Evolutionary conservation across 805 yeast species (phyloP).

Genomic region (Yamadazyma ubonensis): DNA sequence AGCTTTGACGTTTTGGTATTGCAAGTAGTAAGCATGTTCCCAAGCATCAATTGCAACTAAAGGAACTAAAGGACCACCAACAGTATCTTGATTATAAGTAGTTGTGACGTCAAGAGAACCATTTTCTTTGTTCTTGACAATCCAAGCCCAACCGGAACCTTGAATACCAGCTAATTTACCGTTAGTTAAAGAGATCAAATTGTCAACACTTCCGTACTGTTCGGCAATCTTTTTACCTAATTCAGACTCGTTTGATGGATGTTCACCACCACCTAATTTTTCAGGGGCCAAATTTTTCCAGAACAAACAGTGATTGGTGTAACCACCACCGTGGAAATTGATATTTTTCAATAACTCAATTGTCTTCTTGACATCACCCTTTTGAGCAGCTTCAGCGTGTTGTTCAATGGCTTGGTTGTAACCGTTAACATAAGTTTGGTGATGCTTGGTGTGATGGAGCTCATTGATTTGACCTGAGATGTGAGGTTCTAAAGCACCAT

Average conservation of each 20-base stretch:
- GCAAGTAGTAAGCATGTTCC: conserved; percentile 56
- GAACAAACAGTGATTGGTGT: conserved; percentile 49
- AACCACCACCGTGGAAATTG: conserved; percentile 53
- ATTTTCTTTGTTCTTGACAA: conserved; percentile 46
- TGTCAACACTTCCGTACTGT: conserved; percentile 47
- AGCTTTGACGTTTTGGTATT: conserved; percentile 50
- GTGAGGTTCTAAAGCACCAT: conserved; percentile 48
- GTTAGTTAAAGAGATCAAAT: conserved; percentile 41
- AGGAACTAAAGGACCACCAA: conserved; percentile 42
- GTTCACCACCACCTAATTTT: conserved; percentile 56
- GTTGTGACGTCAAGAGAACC: conserved; percentile 47
- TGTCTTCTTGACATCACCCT: conserved; percentile 31
- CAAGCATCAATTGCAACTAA: conserved; percentile 53
- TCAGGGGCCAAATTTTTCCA: conserved; percentile 50
- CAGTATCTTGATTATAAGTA: conserved; percentile 50
- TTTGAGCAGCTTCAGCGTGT: conserved; percentile 19
- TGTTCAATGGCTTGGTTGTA: conserved; percentile 46
- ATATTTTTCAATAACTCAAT: conserved; percentile 45
- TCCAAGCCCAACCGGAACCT: conserved; percentile 56
- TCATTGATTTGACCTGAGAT: conserved; percentile 48
- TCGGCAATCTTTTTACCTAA: conserved; percentile 36
- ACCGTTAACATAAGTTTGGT: conserved; percentile 49
- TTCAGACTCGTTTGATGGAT: conserved; percentile 45
- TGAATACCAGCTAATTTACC: conserved; percentile 48
- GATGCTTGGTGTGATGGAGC: conserved; percentile 50